Evolutionary conservation across 768 basidiomycete species (phyloP).

Genomic region (Hypholoma fasciculare): DNA sequence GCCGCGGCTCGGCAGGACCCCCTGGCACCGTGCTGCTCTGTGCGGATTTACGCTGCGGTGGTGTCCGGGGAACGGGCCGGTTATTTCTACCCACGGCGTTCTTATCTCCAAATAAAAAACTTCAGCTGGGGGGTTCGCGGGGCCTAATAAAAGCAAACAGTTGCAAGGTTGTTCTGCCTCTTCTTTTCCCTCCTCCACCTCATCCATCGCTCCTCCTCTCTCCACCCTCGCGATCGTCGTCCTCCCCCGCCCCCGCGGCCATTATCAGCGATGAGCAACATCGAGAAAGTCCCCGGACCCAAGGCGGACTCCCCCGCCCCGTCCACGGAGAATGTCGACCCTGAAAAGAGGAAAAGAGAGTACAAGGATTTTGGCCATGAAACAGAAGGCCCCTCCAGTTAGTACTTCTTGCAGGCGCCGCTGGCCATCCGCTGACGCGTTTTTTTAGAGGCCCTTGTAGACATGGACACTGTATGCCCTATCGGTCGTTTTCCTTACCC

Average conservation of each 20-base stretch:
- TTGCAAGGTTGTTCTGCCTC: conserved; percentile 9
- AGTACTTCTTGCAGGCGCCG: conserved; percentile 28
- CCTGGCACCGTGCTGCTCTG: neutral
- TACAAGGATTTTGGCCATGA: conserved; percentile 88
- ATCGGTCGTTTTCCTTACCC: conserved; percentile 8
- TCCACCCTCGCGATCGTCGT: conserved; percentile 1
- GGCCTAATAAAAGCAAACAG: conserved; percentile 24
- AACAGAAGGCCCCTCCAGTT: conserved; percentile 65
- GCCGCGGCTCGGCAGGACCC: neutral
- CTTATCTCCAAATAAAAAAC: conserved; percentile 1
- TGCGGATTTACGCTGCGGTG: neutral
- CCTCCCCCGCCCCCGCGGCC: conserved; percentile 8
- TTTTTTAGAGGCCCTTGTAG: conserved; percentile 74
- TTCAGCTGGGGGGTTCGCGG: conserved; percentile 6
- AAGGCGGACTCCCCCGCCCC: conserved; percentile 35
- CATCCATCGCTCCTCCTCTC: conserved; percentile 8
- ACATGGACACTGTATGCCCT: conserved; percentile 70
- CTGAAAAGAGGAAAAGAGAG: conserved; percentile 70
- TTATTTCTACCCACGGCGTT: neutral
- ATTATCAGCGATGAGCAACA: conserved; percentile 23
- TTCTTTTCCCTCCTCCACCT: conserved; percentile 11
- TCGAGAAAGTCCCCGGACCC: conserved; percentile 63
- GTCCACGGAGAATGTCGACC: conserved; percentile 25
- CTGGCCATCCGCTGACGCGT: conserved; percentile 10
- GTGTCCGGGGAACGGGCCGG: neutral